Evolutionary conservation across 2,329 filamentous ascomycete species (phyloP), one percentile per base, ranked within the genome.

Genomic region (Dendryphion nanum): DNA sequence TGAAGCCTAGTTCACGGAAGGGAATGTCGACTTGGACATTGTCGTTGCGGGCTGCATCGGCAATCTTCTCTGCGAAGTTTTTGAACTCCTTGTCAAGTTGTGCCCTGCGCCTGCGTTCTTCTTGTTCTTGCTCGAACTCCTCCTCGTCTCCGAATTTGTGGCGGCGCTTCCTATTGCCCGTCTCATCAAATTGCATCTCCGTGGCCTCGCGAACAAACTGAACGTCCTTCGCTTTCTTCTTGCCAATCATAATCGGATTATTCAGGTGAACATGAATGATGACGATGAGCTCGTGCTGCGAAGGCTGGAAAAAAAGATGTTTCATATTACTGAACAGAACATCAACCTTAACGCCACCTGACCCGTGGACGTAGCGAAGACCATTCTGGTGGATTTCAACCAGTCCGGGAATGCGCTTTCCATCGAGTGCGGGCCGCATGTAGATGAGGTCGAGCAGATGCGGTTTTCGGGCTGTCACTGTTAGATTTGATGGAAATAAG

Each of bases 361-460:
- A 86, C 81, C 36, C 88, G 86, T 71, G 91, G 77, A 66, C 60
- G 66, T 98, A 98, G 44, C 93, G 87, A 41, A 98, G 86, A 90
- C 93, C 93, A 57, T 98, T 98, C 60, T 97, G 90, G 68, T 98
- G 93, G 35, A 98, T 96, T 68, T 97, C 91, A 26, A 98, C 84
- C 63, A 93, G 89, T 58, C 93, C 93, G 30, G 93, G 87, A 19
- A 98, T 88, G 57, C 93, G 89, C 71, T 98, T 98, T 57, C 90
- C 90, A 68, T 98, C 93, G 75, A 97, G 83, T 1, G 89, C 89
- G 34, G 93, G 93, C 40, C 93, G 87, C 51, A 98, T 87, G 66
- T 91, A 98, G 54, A 98, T 89, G 62, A 96, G 93, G 45, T 95
- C 88, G 56, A 98, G 78, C 44, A 91, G 85, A 51, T 86, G 81